Evolutionary conservation across 106 monocot genomes (phyloP), one percentile per base, ranked within the genome.

Genomic region (Xerophyta viscosa): DNA sequence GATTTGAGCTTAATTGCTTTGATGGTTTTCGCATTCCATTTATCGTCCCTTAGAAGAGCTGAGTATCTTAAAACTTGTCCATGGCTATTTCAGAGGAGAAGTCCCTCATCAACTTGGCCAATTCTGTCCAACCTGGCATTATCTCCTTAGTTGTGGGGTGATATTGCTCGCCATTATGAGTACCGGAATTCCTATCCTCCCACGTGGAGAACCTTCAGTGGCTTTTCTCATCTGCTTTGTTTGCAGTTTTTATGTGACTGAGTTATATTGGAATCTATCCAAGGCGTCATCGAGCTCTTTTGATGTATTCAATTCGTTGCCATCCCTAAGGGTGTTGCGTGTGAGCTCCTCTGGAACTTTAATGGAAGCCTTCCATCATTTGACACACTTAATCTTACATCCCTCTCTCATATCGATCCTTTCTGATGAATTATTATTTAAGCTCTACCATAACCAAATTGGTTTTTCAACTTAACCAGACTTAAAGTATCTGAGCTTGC

Each of bases 81-180:
- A 0, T 0, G 2, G 6, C 48, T 4, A 12, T 20, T 56, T 68
- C 4, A 8, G 19, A 24, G 69, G 68, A 4, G n/a, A 0, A 6
- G 31, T 75, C 3, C 63, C 75, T 27, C 56, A 6, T 50, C 56
- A 58, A 17, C 48, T 64, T 25, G 69, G 69, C 2, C 63, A 75
- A 21, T n/a, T n/a, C n/a, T n/a, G n/a, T n/a, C n/a, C n/a, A n/a
- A n/a, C n/a, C n/a, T n/a, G n/a, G n/a, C n/a, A n/a, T n/a, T n/a
- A n/a, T n/a, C n/a, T n/a, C n/a, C n/a, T n/a, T n/a, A n/a, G n/a
- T n/a, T n/a, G n/a, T n/a, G n/a, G n/a, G n/a, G n/a, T n/a, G n/a
- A n/a, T n/a, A n/a, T n/a, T n/a, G n/a, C n/a, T n/a, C n/a, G n/a
- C n/a, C n/a, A n/a, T n/a, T n/a, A n/a, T n/a, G n/a, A n/a, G n/a